These are phyloP conservation scores for Penicillium lividum DNA, from an alignment of 495 filamentous ascomycete species.

Conservation along the genomic window DNA sequence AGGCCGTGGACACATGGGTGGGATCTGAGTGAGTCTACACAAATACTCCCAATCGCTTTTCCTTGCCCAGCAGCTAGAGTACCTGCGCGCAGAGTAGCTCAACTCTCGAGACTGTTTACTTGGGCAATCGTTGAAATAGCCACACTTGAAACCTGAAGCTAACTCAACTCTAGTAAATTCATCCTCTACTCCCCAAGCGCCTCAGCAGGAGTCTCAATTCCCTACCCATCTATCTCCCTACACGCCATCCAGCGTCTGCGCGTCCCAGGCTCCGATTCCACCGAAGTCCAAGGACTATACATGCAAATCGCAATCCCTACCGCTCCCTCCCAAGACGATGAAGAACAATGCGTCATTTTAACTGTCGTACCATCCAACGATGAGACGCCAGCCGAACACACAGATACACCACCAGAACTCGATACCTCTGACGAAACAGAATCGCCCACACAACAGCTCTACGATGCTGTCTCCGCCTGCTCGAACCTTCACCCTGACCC, in stretches of 20 bases:
- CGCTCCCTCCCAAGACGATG: slow-evolving; percentile 53
- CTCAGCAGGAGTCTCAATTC: slow-evolving; percentile 69
- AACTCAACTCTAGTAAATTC: slow-evolving; percentile 58
- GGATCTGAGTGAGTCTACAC: slow-evolving; percentile 64
- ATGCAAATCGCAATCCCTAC: slow-evolving; percentile 72
- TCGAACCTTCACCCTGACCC: slow-evolving; percentile 89
- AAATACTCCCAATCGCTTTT: too few species aligned
- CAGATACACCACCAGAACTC: background rate
- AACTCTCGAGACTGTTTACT: too few species aligned
- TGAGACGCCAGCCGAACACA: slow-evolving; percentile 7
- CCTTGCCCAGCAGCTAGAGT: too few species aligned
- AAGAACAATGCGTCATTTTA: slow-evolving; percentile 70
- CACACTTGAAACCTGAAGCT: background rate
- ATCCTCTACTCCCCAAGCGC: slow-evolving; percentile 65
- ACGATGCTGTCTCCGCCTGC: slow-evolving; percentile 78
- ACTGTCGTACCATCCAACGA: slow-evolving; percentile 63
- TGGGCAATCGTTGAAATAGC: too few species aligned
- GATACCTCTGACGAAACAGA: slow-evolving; percentile 30
- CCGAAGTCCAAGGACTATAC: slow-evolving; percentile 66
- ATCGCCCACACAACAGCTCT: slow-evolving; percentile 58
- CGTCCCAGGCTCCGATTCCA: slow-evolving; percentile 32
- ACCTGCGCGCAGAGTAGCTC: too few species aligned
- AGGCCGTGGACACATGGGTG: slow-evolving; percentile 71
- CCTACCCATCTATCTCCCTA: slow-evolving; percentile 84
- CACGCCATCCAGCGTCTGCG: slow-evolving; percentile 77